Conservation (phyloP, 768 basidiomycete species). For the Stropharia rugosoannulata region DNA sequence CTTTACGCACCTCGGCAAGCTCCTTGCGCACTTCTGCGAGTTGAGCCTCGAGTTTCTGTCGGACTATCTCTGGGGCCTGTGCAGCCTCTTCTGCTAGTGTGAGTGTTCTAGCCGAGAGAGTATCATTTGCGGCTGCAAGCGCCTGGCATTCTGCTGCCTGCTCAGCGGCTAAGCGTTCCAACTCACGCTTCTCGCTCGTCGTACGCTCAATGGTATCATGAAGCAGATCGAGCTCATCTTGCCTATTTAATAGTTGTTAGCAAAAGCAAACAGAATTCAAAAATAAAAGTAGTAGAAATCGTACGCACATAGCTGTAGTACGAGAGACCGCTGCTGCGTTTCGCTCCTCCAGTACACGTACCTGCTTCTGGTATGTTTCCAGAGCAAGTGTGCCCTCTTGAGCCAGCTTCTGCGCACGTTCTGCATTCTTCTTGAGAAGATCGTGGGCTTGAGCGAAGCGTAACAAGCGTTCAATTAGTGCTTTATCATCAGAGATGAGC, state of each 20-base stretch:
- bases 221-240: slow-evolving; percentile 63
- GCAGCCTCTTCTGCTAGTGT: slow-evolving; percentile 70
- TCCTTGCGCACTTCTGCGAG: slow-evolving; percentile 56
- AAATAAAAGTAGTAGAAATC: slow-evolving; percentile 5
- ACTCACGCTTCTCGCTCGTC: slow-evolving; percentile 58
- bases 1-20: slow-evolving; percentile 57
- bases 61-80: slow-evolving; percentile 52
- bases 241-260: slow-evolving; percentile 36
- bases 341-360: slow-evolving; percentile 75
- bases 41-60: slow-evolving; percentile 64
- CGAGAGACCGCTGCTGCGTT: slow-evolving; percentile 51
- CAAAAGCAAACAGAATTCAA: neutral
- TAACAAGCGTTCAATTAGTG: slow-evolving; percentile 79
- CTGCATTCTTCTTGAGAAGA: slow-evolving; percentile 88
- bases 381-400: slow-evolving; percentile 77
- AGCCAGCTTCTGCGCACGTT: slow-evolving; percentile 87
- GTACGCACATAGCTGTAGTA: slow-evolving; percentile 56
- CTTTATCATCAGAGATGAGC: slow-evolving; percentile 78
- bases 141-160: slow-evolving; percentile 74
- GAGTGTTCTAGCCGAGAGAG: slow-evolving; percentile 70
- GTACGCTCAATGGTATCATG: slow-evolving; percentile 62
- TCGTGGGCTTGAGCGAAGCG: slow-evolving; percentile 90
- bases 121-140: slow-evolving; percentile 77
- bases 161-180: slow-evolving; percentile 68
- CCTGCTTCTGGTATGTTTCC: slow-evolving; percentile 91